Evolutionary conservation across 1,284 basidiomycete species (phyloP), one percentile per base, ranked within the genome.

Genomic region (Ceratobasidium sp.): DNA sequence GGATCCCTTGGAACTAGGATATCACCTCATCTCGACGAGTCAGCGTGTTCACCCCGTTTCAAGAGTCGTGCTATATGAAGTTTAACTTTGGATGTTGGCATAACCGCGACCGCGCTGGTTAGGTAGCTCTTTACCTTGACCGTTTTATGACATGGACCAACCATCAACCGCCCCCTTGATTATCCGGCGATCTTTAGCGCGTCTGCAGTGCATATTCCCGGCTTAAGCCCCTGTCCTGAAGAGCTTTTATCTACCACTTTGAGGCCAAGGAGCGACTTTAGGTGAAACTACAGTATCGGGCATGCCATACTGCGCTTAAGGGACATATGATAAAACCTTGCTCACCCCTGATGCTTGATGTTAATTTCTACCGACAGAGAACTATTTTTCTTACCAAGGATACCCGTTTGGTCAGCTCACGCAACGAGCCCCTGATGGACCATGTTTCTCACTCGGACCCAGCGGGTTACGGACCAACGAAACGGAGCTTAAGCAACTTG

Each of bases 381-480:
- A 73, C 27, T 73, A 62, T 29, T 73, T 73, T 48, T 63, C 59
- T 6, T 73, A 73, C n/a, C 71, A 73, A 24, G 71, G 47, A 73
- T 59, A 27, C 63, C 71, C 11, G 47, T 54, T 2, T 53, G 8
- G 71, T 73, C 31, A 44, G 71, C 53, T 29, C 9, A 14, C n/a
- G 50, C 41, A 2, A n/a, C 4, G 29, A 17, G 5, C 9, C 4
- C 22, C 41, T 2, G 24, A 19, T n/a, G n/a, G 22, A 31, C 9
- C 56, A 9, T 31, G 15, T 36, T n/a, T 2, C 31, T 15, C 45
- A 14, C 1, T 24, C 22, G 11, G 5, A 7, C 15, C 11, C 57
- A 73, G 71, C 7, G 24, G 9, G 2, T 50, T 73, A 24, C 41
- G 54, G 24, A 36, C 62, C 33, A 73, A 73, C 36, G 57, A 73